Evolutionary conservation across 2,329 filamentous ascomycete genomes (phyloP).

Genomic region (Fusarium agapanthi): DNA sequence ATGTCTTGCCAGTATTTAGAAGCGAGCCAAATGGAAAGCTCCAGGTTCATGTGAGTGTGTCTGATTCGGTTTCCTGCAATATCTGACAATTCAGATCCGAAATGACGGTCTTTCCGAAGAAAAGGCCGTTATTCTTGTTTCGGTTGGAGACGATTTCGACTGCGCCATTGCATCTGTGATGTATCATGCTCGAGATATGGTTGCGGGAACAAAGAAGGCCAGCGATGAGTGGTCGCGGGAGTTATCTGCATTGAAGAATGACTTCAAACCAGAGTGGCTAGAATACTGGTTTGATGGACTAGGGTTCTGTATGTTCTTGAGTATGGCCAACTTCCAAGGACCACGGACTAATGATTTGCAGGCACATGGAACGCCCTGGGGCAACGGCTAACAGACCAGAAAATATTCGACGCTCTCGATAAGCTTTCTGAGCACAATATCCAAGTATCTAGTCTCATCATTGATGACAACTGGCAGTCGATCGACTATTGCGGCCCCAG

Average conservation of each 20-base stretch:
- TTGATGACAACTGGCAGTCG: conserved; percentile 97
- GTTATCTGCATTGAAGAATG: conserved; percentile 55
- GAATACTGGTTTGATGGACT: conserved; percentile 93
- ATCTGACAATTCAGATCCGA: conserved; percentile 54
- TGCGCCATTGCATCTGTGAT: conserved; percentile 81
- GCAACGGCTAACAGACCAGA: conserved; percentile 81
- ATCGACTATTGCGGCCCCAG: conserved; percentile 63
- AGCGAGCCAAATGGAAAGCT: conserved; percentile 73
- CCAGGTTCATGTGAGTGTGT: conserved; percentile 64
- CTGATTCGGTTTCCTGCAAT: not conserved
- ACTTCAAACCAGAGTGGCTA: conserved; percentile 72
- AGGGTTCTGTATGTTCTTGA: conserved; percentile 75
- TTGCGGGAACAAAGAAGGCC: conserved; percentile 51
- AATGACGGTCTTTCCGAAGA: conserved; percentile 72
- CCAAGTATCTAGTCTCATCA: conserved; percentile 84
- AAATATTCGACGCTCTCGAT: conserved; percentile 79
- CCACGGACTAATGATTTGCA: conserved; percentile 42
- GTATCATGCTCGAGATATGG: conserved; percentile 79
- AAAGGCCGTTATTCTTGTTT: conserved; percentile 71
- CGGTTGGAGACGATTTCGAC: conserved; percentile 77
- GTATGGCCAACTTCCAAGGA: not conserved
- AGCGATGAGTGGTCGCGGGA: conserved; percentile 57
- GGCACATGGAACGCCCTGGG: conserved; percentile 94
- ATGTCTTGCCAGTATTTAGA: conserved; percentile 75
- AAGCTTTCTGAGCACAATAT: conserved; percentile 76